Percentiles rank a stretch among this genome's conserved stretches.
Conservation (phyloP, 257 asterid genomes). For the Fraxinus quadrangulata region DNA sequence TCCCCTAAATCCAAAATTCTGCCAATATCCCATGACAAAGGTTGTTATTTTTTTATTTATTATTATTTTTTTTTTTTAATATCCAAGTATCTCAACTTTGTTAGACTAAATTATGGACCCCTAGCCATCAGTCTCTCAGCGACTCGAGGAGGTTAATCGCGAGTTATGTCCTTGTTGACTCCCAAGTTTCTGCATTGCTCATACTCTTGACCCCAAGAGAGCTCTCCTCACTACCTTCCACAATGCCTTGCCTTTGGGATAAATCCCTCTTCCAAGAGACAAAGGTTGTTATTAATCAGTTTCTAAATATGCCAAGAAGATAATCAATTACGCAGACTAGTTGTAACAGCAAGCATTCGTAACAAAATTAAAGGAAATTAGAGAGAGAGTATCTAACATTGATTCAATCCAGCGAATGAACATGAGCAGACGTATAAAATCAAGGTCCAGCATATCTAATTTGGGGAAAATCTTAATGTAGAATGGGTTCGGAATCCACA, state of each 20-base stretch:
- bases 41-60: too few relatives aligned
- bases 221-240: too few relatives aligned
- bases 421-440: constrained; percentile 29
- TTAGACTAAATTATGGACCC: too few relatives aligned
- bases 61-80: too few relatives aligned
- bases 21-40: constrained; percentile 27
- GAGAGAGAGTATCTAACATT: constrained; percentile 32
- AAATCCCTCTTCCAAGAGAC: too few relatives aligned
- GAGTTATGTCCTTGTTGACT: too few relatives aligned
- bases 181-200: too few relatives aligned
- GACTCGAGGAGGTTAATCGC: too few relatives aligned
- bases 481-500: constrained; percentile 23
- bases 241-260: too few relatives aligned
- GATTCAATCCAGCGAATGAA: constrained; percentile 48
- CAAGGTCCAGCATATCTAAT: constrained; percentile 39
- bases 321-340: neutral
- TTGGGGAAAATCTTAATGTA: constrained; percentile 12
- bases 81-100: too few relatives aligned
- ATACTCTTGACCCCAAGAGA: too few relatives aligned
- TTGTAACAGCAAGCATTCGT: neutral
- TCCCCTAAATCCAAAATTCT: constrained; percentile 46
- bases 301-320: neutral
- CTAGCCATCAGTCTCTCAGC: too few relatives aligned
- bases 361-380: neutral
- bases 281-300: constrained; percentile 13